These are phyloP conservation scores for Diplodia corticola DNA, from an alignment of 2,329 filamentous ascomycete genomes.

Conservation along the genomic window DNA sequence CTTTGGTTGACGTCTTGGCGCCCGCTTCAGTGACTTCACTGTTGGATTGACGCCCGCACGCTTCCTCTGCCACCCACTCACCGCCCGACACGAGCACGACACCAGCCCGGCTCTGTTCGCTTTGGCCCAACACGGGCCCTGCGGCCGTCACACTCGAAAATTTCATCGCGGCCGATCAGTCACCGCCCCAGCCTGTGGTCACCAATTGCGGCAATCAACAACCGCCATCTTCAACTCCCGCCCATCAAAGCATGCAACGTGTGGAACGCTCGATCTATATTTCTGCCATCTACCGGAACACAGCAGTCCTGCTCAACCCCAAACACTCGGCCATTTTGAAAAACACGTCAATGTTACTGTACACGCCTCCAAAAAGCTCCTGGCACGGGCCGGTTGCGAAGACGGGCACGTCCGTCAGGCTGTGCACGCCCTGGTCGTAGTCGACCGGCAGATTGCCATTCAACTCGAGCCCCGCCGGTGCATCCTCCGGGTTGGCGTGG, in stretches of 20 bases:
- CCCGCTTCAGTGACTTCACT: slow-evolving; percentile 2
- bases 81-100: background rate
- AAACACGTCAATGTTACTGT: slow-evolving; percentile 71
- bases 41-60: background rate
- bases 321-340: slow-evolving; percentile 71
- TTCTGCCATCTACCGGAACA: too few species aligned
- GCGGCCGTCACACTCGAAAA: background rate
- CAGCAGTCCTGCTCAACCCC: slow-evolving; percentile 20
- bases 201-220: too few species aligned
- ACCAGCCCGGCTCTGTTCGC: background rate
- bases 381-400: slow-evolving; percentile 79
- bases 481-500: slow-evolving; percentile 69
- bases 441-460: slow-evolving; percentile 71
- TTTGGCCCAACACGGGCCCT: background rate
- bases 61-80: background rate
- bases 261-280: too few species aligned
- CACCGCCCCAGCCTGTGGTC: too few species aligned
- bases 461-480: slow-evolving; percentile 65
- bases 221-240: too few species aligned
- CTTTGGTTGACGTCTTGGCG: slow-evolving; percentile 19
- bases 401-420: slow-evolving; percentile 52
- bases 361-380: slow-evolving; percentile 70
- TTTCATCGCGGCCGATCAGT: background rate
- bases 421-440: slow-evolving; percentile 57
- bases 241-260: too few species aligned